Conservation (phyloP, 2,329 filamentous ascomycete species). For the Tolypocladium endophyticum region DNA sequence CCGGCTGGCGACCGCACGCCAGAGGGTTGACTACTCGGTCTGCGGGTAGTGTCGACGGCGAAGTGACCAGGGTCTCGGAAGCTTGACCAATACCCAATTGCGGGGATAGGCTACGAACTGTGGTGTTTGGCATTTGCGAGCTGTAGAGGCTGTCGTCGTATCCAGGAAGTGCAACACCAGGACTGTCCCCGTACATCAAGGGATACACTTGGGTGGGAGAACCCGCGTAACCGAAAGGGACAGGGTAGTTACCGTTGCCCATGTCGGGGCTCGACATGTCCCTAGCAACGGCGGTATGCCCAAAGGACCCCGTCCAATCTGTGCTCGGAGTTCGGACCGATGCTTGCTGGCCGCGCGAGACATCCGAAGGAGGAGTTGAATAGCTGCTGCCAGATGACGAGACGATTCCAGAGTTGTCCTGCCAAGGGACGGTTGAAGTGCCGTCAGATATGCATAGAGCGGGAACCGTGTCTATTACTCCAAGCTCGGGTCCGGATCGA, state of each 20-base stretch:
- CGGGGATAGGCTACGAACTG: conserved; percentile 40
- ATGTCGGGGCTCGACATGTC: conserved; percentile 10
- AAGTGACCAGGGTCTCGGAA: conserved; percentile 38
- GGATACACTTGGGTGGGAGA: conserved; percentile 21
- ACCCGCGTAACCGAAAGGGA: conserved; percentile 17
- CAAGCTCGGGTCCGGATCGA: conserved; percentile 11
- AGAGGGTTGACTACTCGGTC: conserved; percentile 22
- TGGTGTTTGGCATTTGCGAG: conserved; percentile 24
- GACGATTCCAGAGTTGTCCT: conserved; percentile 28
- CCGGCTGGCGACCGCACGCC: conserved; percentile 29
- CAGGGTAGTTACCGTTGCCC: conserved; percentile 10
- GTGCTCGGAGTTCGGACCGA: conserved; percentile 15
- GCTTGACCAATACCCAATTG: conserved; percentile 33
- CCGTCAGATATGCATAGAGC: conserved; percentile 11
- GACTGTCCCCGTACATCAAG: conserved; percentile 18
- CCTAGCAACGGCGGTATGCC: conserved; percentile 12
- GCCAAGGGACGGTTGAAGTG: conserved; percentile 13
- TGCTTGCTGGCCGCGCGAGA: conserved; percentile 14
- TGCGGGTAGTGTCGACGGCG: conserved; percentile 27
- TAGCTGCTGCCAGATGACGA: conserved; percentile 37
- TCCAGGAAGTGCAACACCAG: conserved; percentile 19
- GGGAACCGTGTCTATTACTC: conserved; percentile 8
- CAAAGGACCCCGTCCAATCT: conserved; percentile 21
- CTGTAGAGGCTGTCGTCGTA: conserved; percentile 28
- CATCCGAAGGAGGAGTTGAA: conserved; percentile 33